Evolutionary conservation across 495 filamentous ascomycete genomes (phyloP).

Genomic region (Trichodelitschia bisporula): DNA sequence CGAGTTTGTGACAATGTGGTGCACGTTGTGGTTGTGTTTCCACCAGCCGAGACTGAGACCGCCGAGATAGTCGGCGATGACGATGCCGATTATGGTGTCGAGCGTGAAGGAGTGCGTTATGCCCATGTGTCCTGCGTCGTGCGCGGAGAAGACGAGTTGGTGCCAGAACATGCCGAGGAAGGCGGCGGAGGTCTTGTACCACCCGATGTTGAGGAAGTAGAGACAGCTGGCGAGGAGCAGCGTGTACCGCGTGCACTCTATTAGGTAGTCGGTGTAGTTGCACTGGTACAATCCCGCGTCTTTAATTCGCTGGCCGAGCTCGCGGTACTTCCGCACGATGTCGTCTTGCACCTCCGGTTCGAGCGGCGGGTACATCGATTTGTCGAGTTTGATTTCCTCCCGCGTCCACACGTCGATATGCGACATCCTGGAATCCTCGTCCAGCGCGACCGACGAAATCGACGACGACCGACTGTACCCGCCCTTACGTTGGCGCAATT

Average conservation of each 20-base stretch:
- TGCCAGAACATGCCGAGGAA: constrained; percentile 83
- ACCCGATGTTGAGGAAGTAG: constrained; percentile 38
- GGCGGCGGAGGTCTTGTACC: constrained; percentile 51
- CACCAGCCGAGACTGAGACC: constrained; percentile 91
- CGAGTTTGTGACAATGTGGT: constrained; percentile 91
- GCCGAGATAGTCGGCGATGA: constrained; percentile 76
- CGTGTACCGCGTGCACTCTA: constrained; percentile 52
- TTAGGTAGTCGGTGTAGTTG: constrained; percentile 58
- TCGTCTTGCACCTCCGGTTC: constrained; percentile 49
- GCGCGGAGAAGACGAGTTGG: constrained; percentile 81
- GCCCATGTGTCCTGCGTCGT: constrained; percentile 94
- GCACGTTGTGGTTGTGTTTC: constrained; percentile 94
- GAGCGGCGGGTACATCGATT: constrained; percentile 58
- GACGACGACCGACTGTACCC: no score
- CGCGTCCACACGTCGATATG: constrained; percentile 52
- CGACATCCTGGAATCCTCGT: constrained; percentile 25
- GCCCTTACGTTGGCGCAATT: no score
- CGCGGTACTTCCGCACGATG: constrained; percentile 61
- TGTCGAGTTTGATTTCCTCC: constrained; percentile 50
- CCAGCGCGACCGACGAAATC: constrained; percentile 19
- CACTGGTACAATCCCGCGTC: constrained; percentile 63
- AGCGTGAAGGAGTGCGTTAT: constrained; percentile 73
- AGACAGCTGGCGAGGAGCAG: constrained; percentile 39
- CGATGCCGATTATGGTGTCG: constrained; percentile 68
- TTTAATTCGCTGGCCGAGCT: constrained; percentile 41